Evolutionary conservation across 75 land plant genomes (phyloP).

Genomic region (Isoetes taiwanensis): DNA sequence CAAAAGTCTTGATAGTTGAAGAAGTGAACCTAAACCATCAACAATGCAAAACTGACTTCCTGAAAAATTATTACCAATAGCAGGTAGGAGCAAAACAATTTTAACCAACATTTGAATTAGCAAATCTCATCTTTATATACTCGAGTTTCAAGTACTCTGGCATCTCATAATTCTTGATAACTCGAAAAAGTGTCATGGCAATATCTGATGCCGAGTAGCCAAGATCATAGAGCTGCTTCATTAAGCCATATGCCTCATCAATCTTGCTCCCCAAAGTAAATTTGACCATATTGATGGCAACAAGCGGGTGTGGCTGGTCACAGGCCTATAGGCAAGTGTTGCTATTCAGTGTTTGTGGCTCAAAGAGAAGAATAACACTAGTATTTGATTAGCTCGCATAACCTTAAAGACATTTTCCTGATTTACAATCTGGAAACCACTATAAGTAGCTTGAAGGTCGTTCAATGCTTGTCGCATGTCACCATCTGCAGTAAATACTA

Average conservation of each 20-base stretch:
- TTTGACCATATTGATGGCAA: constrained; percentile 66
- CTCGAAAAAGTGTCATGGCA: constrained; percentile 86
- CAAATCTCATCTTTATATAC: constrained; percentile 62
- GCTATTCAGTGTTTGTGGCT: background rate
- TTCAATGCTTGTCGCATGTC: constrained; percentile 99
- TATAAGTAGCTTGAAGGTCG: constrained; percentile 88
- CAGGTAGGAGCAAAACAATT: too few relatives aligned
- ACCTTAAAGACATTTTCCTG: constrained; percentile 99
- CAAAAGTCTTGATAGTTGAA: constrained; percentile 84
- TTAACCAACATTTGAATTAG: too few relatives aligned
- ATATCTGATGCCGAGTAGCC: constrained; percentile 99
- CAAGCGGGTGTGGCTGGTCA: constrained; percentile 96
- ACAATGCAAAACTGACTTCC: constrained; percentile 99
- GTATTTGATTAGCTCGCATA: too few relatives aligned
- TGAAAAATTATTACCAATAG: constrained; percentile 18
- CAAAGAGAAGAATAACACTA: too few relatives aligned
- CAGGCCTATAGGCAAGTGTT: constrained; percentile 50
- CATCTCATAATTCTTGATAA: constrained; percentile 95
- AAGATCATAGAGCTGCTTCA: constrained; percentile 90
- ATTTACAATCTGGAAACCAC: constrained; percentile 92
- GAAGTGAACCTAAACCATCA: constrained; percentile 89
- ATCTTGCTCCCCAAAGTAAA: constrained; percentile 76
- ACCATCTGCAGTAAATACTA: constrained; percentile 99
- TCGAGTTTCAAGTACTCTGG: constrained; percentile 87
- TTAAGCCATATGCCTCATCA: constrained; percentile 80